Base-by-base conservation (phyloP, 768 basidiomycete species). In the Kwoniella sp. region DNA sequence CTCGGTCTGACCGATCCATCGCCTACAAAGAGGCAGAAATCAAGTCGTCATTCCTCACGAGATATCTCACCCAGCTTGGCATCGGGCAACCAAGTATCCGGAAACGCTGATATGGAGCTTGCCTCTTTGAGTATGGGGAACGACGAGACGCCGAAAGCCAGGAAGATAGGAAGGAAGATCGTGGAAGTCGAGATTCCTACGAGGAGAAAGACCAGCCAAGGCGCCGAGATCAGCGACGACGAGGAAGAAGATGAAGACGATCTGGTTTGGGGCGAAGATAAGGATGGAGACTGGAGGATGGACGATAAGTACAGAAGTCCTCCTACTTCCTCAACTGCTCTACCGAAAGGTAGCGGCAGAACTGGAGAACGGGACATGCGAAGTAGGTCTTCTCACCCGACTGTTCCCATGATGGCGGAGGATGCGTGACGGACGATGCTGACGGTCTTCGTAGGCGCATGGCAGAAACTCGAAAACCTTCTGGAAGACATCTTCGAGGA, bases 401-500 rank as follows among this genome's bases (percentile, higher is more conserved):
- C 41, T 52, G 31, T 2, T 22, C 9, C 30, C 41, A 20, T 45
- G 15, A 3, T 45, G n/a, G n/a, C n/a, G n/a, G n/a, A n/a, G n/a
- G n/a, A n/a, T n/a, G n/a, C n/a, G 15, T 20, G 41, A 9, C 4
- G 34, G 34, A 5, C 34, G 15, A 45, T 1, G 4, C 38, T 59
- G 58, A 59, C 17, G 23, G 15, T 58, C 12, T n/a, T 7, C 31
- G 20, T 22, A 61, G 60, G 37, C 29, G 11, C 34, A 23, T 60
- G 66, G 41, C 89, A 93, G 73, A 94, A 90, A 77, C 83, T 98
- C 11, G 83, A 83, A 0, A 86, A 87, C 1, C 81, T 92, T 20
- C 82, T 95, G 0, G 91, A 93, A 68, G 92, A 95, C 59, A 85
- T 96, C 17, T 90, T 95, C 61, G 88, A 90, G 67, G 87, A 90